phyloP scores from a whole-genome alignment of 2,329 filamentous ascomycete genomes.

The Celoporthe dispersa region DNA sequence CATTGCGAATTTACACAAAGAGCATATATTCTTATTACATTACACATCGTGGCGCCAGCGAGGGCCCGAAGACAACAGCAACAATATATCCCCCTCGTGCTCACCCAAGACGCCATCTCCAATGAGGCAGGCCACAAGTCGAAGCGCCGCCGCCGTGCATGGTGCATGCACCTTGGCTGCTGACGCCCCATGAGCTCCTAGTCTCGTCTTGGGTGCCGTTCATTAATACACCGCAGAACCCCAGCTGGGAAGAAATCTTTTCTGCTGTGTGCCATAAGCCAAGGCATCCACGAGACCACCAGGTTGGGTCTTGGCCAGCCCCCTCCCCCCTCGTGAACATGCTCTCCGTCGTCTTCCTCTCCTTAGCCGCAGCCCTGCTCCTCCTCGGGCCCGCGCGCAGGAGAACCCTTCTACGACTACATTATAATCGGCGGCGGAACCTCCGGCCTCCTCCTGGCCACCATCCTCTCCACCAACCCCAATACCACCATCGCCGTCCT shows the following conservation, averaged over 20 bases:
- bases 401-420: conserved; percentile 11
- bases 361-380: background rate
- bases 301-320: background rate
- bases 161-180: background rate
- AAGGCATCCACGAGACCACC: background rate
- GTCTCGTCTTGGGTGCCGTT: background rate
- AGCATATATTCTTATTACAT: no score
- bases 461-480: conserved; percentile 50
- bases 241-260: background rate
- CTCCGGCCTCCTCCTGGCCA: conserved; percentile 55
- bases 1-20: no score
- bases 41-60: no score
- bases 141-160: background rate
- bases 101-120: background rate
- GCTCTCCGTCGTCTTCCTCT: background rate
- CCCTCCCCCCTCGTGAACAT: background rate
- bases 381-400: background rate
- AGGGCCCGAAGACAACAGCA: no score
- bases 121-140: background rate
- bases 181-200: background rate
- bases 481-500: conserved; percentile 33
- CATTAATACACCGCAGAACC: background rate
- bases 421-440: conserved; percentile 59
- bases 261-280: background rate
- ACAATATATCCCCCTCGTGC: no score